phyloP scores from a whole-genome alignment of 345 rosid genomes.

The Rhodamnia argentea region DNA sequence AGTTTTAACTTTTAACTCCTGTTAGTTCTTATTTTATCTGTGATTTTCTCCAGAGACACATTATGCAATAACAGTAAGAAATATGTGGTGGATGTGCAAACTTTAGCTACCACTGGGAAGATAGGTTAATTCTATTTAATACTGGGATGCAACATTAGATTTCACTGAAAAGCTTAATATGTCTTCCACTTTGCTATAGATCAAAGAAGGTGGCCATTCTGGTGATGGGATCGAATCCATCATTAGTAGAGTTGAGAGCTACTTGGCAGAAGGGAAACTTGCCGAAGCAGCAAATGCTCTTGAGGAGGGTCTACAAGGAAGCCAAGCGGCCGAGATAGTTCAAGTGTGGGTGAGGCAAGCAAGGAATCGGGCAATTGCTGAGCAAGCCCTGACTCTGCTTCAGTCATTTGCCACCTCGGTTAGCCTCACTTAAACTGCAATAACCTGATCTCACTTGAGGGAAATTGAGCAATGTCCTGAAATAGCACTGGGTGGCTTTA shows the following conservation, averaged over 20 bases:
- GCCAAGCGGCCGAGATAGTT: conserved; percentile 68
- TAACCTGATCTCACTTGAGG: neutral
- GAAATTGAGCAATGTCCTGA: neutral
- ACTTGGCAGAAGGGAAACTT: conserved; percentile 74
- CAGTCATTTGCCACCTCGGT: conserved; percentile 83
- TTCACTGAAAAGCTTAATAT: neutral
- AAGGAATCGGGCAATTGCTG: conserved; percentile 78
- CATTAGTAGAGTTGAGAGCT: conserved; percentile 57
- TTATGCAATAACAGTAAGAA: neutral
- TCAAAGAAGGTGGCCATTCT: conserved; percentile 51
- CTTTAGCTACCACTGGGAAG: neutral
- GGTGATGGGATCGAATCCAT: conserved; percentile 71
- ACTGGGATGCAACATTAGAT: neutral
- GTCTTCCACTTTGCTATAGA: conserved; percentile 18
- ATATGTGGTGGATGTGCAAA: neutral
- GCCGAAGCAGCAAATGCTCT: conserved; percentile 83
- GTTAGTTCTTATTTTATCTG: neutral
- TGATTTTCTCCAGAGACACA: neutral
- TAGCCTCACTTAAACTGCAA: conserved; percentile 37
- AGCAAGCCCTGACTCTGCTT: conserved; percentile 75
- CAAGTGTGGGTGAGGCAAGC: conserved; percentile 64
- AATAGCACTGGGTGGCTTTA: neutral
- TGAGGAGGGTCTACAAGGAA: conserved; percentile 82
- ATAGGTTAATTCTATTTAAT: neutral
- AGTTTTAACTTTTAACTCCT: neutral